These are phyloP conservation scores for Lachancea lanzarotensis DNA, from an alignment of 805 yeast genomes.

Conservation along the genomic window DNA sequence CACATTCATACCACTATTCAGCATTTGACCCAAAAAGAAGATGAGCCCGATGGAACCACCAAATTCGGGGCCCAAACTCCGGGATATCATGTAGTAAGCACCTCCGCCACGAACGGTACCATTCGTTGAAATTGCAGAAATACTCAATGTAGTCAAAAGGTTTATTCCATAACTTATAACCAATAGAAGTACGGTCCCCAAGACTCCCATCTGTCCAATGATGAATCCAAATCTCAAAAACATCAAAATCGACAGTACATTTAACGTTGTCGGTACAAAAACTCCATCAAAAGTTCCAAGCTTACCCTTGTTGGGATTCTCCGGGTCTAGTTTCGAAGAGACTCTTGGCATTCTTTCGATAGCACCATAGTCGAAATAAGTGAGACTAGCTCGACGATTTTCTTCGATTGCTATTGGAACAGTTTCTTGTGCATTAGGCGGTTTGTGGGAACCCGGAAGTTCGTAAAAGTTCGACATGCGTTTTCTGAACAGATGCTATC, in stretches of 20 bases:
- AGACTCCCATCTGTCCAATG: conserved; percentile 86
- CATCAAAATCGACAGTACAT: conserved; percentile 91
- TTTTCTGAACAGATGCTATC: background rate
- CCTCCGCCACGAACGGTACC: conserved; percentile 99
- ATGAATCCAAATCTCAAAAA: conserved; percentile 93
- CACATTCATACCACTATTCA: conserved; percentile 87
- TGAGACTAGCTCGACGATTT: conserved; percentile 15
- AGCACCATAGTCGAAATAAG: conserved; percentile 29
- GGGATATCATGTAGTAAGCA: conserved; percentile 93
- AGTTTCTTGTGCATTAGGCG: conserved; percentile 13
- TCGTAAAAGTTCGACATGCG: conserved; percentile 24
- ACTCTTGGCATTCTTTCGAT: conserved; percentile 17
- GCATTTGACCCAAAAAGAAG: conserved; percentile 88
- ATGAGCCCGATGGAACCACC: conserved; percentile 97
- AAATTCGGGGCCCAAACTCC: conserved; percentile 94
- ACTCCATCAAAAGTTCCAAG: conserved; percentile 84
- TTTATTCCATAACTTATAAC: conserved; percentile 73
- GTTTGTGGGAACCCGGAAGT: conserved; percentile 32
- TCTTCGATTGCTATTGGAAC: conserved; percentile 25
- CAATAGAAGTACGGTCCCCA: conserved; percentile 66
- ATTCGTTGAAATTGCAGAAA: conserved; percentile 94
- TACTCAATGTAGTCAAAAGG: conserved; percentile 77
- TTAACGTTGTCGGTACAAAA: conserved; percentile 86
- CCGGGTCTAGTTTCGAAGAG: conserved; percentile 29
- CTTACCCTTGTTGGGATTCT: conserved; percentile 38